Conservation (phyloP, 2,329 filamentous ascomycete genomes). For the Aspergillus unguis region DNA sequence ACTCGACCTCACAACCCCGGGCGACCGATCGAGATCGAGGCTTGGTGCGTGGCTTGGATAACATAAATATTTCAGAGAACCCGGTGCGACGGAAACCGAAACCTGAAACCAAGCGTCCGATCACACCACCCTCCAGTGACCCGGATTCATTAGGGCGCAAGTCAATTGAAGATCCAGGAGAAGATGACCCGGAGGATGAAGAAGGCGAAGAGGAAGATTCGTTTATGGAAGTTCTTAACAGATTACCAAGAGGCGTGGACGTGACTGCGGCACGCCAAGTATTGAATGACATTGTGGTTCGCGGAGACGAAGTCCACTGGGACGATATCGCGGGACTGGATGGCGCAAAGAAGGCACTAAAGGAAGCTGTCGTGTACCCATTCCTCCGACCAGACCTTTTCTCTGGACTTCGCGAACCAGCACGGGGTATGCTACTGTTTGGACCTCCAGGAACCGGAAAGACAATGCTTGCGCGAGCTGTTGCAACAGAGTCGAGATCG, state of each 20-base stretch:
- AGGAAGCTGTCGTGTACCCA: conserved; percentile 95
- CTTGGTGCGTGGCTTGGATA: conserved; percentile 23
- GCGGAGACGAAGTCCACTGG: conserved; percentile 94
- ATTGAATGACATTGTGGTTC: conserved; percentile 89
- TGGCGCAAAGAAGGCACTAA: conserved; percentile 82
- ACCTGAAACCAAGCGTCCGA: conserved; percentile 38
- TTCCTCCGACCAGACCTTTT: conserved; percentile 94
- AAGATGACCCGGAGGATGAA: conserved; percentile 40
- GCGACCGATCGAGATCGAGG: conserved; percentile 25
- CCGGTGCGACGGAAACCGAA: conserved; percentile 28
- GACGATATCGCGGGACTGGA: conserved; percentile 87
- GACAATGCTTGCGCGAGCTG: conserved; percentile 92
- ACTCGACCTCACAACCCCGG: conserved; percentile 19
- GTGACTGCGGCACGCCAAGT: conserved; percentile 82
- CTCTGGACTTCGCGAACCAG: conserved; percentile 90
- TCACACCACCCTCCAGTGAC: conserved; percentile 46
- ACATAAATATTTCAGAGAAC: conserved; percentile 23
- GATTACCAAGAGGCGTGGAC: conserved; percentile 78
- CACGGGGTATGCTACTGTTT: conserved; percentile 91
- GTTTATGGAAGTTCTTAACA: conserved; percentile 66
- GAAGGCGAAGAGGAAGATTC: conserved; percentile 52
- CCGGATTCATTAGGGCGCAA: conserved; percentile 45
- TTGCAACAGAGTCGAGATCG: conserved; percentile 89
- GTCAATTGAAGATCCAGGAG: conserved; percentile 46
- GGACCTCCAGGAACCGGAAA: conserved; percentile 97